Percentiles rank a stretch among this genome's conserved stretches.
phyloP scores from a whole-genome alignment of 2,329 filamentous ascomycete genomes.

The Pseudonectria buxi region DNA sequence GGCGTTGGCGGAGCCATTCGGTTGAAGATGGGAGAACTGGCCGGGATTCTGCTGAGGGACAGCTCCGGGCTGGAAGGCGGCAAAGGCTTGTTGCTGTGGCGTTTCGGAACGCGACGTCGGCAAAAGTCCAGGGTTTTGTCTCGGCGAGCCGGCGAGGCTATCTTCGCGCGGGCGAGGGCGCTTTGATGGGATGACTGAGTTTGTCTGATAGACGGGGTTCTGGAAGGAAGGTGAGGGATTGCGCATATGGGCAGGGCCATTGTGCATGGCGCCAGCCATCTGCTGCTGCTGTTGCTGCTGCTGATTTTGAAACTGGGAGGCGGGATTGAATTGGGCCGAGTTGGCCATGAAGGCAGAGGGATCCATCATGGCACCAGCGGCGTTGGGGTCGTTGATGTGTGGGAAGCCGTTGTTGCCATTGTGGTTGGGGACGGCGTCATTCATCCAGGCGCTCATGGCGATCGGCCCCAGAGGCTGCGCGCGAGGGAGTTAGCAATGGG shows the following conservation, averaged over 20 bases:
- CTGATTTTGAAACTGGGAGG: conserved; percentile 46
- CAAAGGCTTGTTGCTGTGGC: conserved; percentile 69
- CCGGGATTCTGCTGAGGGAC: conserved; percentile 56
- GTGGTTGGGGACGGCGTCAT: conserved; percentile 62
- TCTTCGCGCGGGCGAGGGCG: conserved; percentile 76
- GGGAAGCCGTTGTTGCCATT: conserved; percentile 60
- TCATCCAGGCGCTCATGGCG: conserved; percentile 68
- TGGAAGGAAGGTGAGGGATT: conserved; percentile 73
- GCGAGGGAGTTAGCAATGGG: conserved; percentile 40
- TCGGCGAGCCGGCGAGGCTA: conserved; percentile 74
- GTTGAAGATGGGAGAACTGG: conserved; percentile 77
- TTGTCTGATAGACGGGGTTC: conserved; percentile 75
- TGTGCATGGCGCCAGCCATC: conserved; percentile 60
- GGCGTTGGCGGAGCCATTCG: conserved; percentile 72
- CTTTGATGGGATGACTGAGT: conserved; percentile 84
- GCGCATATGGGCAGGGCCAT: conserved; percentile 73
- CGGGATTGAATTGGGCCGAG: conserved; percentile 53
- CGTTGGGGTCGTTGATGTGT: conserved; percentile 56
- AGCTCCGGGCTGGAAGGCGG: conserved; percentile 60
- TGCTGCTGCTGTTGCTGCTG: conserved; percentile 47
- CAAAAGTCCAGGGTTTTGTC: conserved; percentile 65
- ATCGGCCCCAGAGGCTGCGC: conserved; percentile 38
- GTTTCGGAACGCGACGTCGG: conserved; percentile 87
- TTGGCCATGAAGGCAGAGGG: conserved; percentile 57
- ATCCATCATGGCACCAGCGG: conserved; percentile 55